These are phyloP conservation scores for Kwoniella dejecticola DNA, from an alignment of 768 basidiomycete genomes.

Conservation along the genomic window DNA sequence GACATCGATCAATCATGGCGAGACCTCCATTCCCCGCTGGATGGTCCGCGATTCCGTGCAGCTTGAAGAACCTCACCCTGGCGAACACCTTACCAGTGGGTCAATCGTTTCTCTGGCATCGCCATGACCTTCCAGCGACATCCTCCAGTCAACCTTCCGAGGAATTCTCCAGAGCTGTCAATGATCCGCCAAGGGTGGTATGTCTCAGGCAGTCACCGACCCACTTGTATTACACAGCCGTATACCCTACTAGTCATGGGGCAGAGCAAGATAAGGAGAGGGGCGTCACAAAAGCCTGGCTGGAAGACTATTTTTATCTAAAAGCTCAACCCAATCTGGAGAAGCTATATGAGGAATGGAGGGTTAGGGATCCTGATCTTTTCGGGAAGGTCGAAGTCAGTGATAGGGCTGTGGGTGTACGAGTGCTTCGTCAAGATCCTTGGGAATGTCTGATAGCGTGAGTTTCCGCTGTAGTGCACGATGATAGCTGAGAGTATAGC, in stretches of 20 bases:
- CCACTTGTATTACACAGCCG: conserved; percentile 43
- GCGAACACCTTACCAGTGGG: conserved; percentile 54
- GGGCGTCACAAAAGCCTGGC: conserved; percentile 52
- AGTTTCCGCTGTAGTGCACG: conserved; percentile 55
- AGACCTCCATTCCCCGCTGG: conserved; percentile 45
- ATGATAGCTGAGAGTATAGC: conserved; percentile 57
- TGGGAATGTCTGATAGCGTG: conserved; percentile 96
- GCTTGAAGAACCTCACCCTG: conserved; percentile 43
- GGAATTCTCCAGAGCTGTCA: conserved; percentile 53
- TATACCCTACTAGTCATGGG: conserved; percentile 24
- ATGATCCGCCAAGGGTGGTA: conserved; percentile 49
- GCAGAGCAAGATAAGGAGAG: conserved; percentile 9
- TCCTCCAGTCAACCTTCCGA: conserved; percentile 23
- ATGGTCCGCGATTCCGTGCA: conserved; percentile 39
- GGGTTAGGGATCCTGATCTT: conserved; percentile 65
- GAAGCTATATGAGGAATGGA: conserved; percentile 75
- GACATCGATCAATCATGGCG: conserved; percentile 4
- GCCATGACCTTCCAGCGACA: conserved; percentile 23
- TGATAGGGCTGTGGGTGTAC: conserved; percentile 71
- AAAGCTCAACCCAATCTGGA: conserved; percentile 65
- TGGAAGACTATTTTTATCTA: conserved; percentile 87
- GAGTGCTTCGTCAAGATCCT: conserved; percentile 87
- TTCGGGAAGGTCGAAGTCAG: conserved; percentile 65
- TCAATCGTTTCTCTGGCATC: conserved; percentile 54
- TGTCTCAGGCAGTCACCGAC: conserved; percentile 49